phyloP scores from a whole-genome alignment of 768 basidiomycete genomes.

The Mycena kentingensis region DNA sequence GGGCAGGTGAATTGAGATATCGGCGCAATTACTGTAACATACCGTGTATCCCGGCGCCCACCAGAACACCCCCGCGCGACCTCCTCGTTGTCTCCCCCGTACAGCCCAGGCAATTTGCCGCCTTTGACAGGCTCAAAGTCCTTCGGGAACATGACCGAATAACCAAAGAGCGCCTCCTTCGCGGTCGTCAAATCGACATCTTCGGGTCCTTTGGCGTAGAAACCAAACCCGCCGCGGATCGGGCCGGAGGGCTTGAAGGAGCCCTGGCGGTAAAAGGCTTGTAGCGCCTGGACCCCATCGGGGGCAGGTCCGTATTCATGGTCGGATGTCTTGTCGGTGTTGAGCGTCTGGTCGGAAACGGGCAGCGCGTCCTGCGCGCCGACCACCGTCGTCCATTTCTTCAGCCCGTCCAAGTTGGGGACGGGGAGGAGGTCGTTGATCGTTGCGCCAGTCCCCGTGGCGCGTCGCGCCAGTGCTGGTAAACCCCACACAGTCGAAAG shows the following conservation, averaged over 20 bases:
- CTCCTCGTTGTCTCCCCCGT: conserved; percentile 54
- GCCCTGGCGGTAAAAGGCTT: conserved; percentile 55
- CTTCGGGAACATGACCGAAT: conserved; percentile 59
- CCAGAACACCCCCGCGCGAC: conserved; percentile 61
- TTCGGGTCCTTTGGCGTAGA: conserved; percentile 66
- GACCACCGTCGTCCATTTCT: conserved; percentile 50
- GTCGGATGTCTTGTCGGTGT: conserved; percentile 33
- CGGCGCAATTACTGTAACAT: too few species aligned
- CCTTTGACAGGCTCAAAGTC: conserved; percentile 67
- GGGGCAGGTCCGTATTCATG: conserved; percentile 46
- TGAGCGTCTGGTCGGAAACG: conserved; percentile 46
- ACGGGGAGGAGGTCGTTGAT: conserved; percentile 45
- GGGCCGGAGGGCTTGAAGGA: conserved; percentile 52
- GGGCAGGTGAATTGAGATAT: too few species aligned
- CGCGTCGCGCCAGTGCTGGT: neutral
- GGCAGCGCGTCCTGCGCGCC: conserved; percentile 35
- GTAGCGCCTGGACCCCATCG: conserved; percentile 53
- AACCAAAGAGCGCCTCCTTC: conserved; percentile 63
- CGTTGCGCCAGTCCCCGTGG: neutral
- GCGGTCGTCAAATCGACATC: conserved; percentile 55
- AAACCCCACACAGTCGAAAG: neutral
- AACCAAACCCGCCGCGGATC: conserved; percentile 63
- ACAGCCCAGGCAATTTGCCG: conserved; percentile 75
- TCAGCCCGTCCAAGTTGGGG: conserved; percentile 22
- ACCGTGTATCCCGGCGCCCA: conserved; percentile 57